Evolutionary conservation across 2,329 filamentous ascomycete species (phyloP).

Genomic region (Pestalotiopsis sp.): DNA sequence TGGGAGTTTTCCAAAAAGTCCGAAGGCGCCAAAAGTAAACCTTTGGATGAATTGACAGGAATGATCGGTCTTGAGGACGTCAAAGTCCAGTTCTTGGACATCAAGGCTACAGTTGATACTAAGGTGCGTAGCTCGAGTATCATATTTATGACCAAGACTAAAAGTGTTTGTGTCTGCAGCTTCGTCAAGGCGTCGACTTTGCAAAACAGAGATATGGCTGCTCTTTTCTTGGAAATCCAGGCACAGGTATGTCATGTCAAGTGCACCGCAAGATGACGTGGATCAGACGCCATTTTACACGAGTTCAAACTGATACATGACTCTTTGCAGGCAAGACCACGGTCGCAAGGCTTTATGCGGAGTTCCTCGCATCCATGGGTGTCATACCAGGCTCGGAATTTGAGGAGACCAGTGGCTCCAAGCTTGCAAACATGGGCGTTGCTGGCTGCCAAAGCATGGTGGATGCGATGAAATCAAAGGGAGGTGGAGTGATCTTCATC

Average conservation of each 20-base stretch:
- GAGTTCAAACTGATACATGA: conserved; percentile 15
- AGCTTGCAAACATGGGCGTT: conserved; percentile 65
- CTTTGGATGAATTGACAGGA: conserved; percentile 66
- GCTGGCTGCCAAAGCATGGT: conserved; percentile 58
- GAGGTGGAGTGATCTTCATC: conserved; percentile 74
- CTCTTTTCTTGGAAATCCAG: conserved; percentile 71
- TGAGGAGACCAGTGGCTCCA: conserved; percentile 69
- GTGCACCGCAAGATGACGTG: not conserved
- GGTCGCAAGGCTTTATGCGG: conserved; percentile 70
- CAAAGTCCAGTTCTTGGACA: conserved; percentile 63
- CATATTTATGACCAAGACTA: not conserved
- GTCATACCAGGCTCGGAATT: conserved; percentile 64
- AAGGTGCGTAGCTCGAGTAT: conserved; percentile 21
- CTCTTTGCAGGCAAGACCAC: conserved; percentile 66
- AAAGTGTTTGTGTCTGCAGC: not conserved
- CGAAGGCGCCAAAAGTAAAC: conserved; percentile 51
- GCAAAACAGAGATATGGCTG: conserved; percentile 63
- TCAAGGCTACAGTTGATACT: conserved; percentile 67
- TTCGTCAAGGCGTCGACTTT: conserved; percentile 60
- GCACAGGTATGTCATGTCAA: conserved; percentile 57
- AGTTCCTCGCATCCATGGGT: conserved; percentile 64
- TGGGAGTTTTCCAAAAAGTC: conserved; percentile 64
- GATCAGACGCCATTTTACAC: not conserved
- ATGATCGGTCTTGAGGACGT: conserved; percentile 74
- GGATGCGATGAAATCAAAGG: conserved; percentile 55